phyloP scores from a whole-genome alignment of 345 rosid genomes.

The Brassica carinata region DNA sequence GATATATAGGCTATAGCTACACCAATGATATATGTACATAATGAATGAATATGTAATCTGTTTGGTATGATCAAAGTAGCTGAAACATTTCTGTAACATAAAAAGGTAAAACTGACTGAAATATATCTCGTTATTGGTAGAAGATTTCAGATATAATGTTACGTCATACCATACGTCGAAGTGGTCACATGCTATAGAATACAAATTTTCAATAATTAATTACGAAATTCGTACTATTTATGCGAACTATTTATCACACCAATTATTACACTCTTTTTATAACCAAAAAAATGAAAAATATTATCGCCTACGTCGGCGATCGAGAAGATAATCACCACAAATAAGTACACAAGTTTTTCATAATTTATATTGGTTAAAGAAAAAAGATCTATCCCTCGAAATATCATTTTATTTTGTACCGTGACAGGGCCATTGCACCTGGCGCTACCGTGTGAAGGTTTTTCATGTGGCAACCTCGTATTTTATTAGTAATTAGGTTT shows the following conservation, averaged over 20 bases:
- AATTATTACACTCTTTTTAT: conserved; percentile 14
- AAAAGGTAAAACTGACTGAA: conserved; percentile 5
- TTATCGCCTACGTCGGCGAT: conserved; percentile 23
- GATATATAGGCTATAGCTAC: not conserved
- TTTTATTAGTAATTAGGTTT: conserved; percentile 8
- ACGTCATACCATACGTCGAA: conserved; percentile 31
- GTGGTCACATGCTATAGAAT: conserved; percentile 28
- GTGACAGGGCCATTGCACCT: conserved; percentile 34
- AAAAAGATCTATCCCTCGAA: not conserved
- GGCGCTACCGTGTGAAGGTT: conserved; percentile 25
- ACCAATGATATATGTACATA: not conserved
- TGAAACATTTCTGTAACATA: conserved; percentile 7
- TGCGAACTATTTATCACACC: conserved; percentile 24
- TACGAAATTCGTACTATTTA: conserved; percentile 12
- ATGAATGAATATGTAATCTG: not conserved
- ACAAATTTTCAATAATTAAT: not conserved
- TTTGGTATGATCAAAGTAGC: conserved; percentile 16
- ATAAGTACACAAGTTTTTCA: not conserved
- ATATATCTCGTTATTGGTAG: conserved; percentile 16
- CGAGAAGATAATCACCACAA: conserved; percentile 7
- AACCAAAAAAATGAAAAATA: conserved; percentile 10
- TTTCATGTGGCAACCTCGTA: conserved; percentile 31
- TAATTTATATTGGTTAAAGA: not conserved
- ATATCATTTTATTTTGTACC: not conserved
- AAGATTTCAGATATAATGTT: conserved; percentile 26